Conservation (phyloP, 164 flowering plant genomes). For the Vitis riparia region DNA sequence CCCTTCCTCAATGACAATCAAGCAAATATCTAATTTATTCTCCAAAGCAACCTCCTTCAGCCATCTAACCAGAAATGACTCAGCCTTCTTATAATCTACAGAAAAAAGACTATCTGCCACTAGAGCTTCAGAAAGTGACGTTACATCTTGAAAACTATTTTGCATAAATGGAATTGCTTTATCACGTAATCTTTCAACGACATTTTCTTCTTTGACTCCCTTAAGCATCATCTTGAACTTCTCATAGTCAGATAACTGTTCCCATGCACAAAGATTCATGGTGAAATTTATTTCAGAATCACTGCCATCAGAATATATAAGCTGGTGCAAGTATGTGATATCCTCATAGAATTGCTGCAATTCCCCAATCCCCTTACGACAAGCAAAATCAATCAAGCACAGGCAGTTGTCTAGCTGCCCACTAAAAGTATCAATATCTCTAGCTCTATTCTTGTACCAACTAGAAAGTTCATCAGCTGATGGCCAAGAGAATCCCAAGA, state of each 20-base stretch:
- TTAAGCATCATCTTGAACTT: constrained; percentile 82
- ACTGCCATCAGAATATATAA: constrained; percentile 64
- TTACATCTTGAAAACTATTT: constrained; percentile 24
- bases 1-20: constrained; percentile 77
- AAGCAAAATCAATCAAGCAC: constrained; percentile 72
- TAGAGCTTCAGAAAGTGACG: constrained; percentile 16
- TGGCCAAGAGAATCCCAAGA: constrained; percentile 73
- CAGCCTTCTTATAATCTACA: constrained; percentile 26
- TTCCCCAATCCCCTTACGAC: constrained; percentile 69
- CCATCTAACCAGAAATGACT: constrained; percentile 86
- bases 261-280: constrained; percentile 75
- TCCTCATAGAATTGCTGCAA: constrained; percentile 66
- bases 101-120: constrained; percentile 10
- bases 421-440: constrained; percentile 73
- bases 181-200: constrained; percentile 45
- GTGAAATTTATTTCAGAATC: constrained; percentile 42
- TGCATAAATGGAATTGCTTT: constrained; percentile 83
- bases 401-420: constrained; percentile 90
- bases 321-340: constrained; percentile 63
- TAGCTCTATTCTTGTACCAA: constrained; percentile 88
- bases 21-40: constrained; percentile 71
- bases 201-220: constrained; percentile 69
- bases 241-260: constrained; percentile 76
- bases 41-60: constrained; percentile 70
- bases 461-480: constrained; percentile 54